A percentile compares a stretch with the other conserved stretches of the same genome.
phyloP scores from a whole-genome alignment of 495 filamentous ascomycete genomes.

The Penicillium crystallinum region DNA sequence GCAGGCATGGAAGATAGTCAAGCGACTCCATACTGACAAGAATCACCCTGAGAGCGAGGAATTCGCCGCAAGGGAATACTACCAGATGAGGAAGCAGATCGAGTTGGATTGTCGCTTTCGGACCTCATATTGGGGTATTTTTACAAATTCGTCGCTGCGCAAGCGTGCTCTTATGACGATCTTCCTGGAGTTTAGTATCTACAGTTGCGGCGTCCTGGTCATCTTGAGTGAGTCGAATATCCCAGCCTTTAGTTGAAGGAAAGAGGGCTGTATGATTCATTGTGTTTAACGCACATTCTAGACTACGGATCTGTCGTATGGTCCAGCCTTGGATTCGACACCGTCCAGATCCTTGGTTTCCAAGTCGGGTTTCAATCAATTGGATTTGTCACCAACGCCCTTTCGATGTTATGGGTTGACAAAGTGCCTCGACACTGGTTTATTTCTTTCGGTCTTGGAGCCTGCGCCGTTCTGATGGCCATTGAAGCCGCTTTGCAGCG shows the following conservation, averaged over 20 bases:
- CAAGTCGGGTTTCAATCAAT: constrained; percentile 2
- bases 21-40: background rate
- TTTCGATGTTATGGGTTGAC: background rate
- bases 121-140: background rate
- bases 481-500: background rate
- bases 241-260: too few relatives aligned
- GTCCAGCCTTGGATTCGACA: constrained; percentile 3
- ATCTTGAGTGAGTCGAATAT: background rate
- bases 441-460: background rate
- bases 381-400: background rate
- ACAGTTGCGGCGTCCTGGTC: background rate
- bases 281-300: background rate
- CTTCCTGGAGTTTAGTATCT: background rate
- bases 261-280: background rate
- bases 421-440: background rate
- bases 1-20: background rate
- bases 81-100: constrained; percentile 7
- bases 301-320: constrained; percentile 6
- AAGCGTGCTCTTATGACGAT: background rate
- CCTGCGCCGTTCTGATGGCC: background rate
- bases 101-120: background rate
- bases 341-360: background rate
- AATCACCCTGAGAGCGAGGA: background rate
- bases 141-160: background rate
- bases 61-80: constrained; percentile 4